Conservation (phyloP, 2,329 filamentous ascomycete genomes). For the Bisporella sp. region DNA sequence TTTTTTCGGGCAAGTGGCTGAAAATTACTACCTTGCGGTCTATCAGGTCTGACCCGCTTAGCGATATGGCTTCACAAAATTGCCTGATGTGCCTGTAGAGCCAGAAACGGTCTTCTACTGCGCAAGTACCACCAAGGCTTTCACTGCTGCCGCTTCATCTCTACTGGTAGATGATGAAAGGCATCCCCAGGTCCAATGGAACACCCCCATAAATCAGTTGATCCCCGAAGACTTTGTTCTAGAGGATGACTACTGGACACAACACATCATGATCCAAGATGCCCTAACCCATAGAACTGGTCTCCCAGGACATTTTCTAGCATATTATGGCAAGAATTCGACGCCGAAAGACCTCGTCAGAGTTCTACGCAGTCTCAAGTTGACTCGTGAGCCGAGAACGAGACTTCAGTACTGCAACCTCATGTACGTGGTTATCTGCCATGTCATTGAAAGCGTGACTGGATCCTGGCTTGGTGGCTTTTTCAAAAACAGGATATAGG, state of each 20-base stretch:
- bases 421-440: background rate
- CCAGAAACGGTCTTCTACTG: conserved; percentile 45
- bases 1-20: conserved; percentile 28
- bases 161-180: conserved; percentile 38
- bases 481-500: background rate
- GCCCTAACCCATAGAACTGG: background rate
- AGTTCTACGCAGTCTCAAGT: background rate
- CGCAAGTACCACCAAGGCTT: conserved; percentile 48
- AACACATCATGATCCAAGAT: background rate
- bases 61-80: conserved; percentile 31
- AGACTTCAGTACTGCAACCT: background rate
- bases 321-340: background rate
- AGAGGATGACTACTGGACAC: background rate
- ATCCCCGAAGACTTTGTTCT: background rate
- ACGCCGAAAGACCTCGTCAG: background rate
- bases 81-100: conserved; percentile 31
- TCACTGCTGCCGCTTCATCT: conserved; percentile 41
- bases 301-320: background rate
- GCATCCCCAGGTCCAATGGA: background rate
- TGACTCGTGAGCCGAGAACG: background rate
- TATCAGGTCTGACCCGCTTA: conserved; percentile 7
- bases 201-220: background rate
- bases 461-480: background rate
- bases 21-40: background rate
- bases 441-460: background rate